Conservation (phyloP, 345 rosid genomes). For the Pelargonium nanum region DNA sequence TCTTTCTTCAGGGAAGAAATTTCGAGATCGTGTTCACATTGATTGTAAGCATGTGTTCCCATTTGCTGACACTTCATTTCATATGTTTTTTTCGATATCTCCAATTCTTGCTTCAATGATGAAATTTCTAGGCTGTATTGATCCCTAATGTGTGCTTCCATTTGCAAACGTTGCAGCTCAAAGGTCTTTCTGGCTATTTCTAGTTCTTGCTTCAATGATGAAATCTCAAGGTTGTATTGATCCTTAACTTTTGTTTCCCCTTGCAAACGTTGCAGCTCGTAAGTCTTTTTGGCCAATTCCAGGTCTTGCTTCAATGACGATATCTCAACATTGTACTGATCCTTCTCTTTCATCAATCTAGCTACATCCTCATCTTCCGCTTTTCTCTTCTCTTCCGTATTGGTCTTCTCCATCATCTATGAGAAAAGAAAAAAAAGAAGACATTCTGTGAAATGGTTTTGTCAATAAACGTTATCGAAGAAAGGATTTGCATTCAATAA, state of each 20-base stretch:
- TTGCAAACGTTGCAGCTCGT: neutral
- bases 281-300: neutral
- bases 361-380: slow-evolving; percentile 29
- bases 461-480: neutral
- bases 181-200: neutral
- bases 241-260: neutral
- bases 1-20: slow-evolving; percentile 24
- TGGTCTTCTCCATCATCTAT: slow-evolving; percentile 34
- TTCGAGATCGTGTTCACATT: slow-evolving; percentile 5
- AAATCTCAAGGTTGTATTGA: neutral
- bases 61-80: slow-evolving; percentile 15
- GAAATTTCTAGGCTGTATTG: neutral
- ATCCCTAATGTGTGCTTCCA: neutral
- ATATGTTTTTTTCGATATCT: too few species aligned
- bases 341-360: slow-evolving; percentile 28
- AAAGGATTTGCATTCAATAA: neutral
- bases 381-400: slow-evolving; percentile 37
- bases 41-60: too few species aligned
- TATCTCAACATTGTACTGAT: slow-evolving; percentile 12
- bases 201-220: neutral
- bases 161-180: slow-evolving; percentile 10
- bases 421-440: neutral
- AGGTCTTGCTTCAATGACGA: too few species aligned
- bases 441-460: neutral
- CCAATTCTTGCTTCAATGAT: slow-evolving; percentile 19